These are phyloP conservation scores for Diaporthe sp. DNA, from an alignment of 2,329 filamentous ascomycete species.

Conservation along the genomic window DNA sequence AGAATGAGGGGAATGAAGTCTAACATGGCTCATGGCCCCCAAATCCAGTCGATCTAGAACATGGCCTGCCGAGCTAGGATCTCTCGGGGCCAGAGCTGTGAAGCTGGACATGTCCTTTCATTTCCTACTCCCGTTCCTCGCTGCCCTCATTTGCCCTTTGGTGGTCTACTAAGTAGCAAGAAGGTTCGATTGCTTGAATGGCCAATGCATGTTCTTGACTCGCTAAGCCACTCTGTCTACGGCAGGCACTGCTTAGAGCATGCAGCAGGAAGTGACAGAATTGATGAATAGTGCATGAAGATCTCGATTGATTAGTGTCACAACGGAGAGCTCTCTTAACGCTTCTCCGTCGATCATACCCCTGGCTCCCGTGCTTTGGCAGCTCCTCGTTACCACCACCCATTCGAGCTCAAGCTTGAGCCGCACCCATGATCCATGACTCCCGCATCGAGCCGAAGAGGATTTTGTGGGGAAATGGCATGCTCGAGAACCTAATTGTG, in stretches of 20 bases:
- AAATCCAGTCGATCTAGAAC: slow-evolving; percentile 8
- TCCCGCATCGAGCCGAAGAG: slow-evolving; percentile 18
- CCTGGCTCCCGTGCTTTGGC: slow-evolving; percentile 21
- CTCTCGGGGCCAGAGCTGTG: not conserved
- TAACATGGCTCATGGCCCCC: not conserved
- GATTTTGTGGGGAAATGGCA: slow-evolving; percentile 26
- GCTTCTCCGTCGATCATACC: slow-evolving; percentile 5
- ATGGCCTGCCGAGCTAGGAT: slow-evolving; percentile 6
- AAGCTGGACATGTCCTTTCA: not conserved
- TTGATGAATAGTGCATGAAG: not conserved
- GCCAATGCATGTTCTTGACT: no score
- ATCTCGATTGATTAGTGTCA: slow-evolving; percentile 22
- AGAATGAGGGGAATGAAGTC: slow-evolving; percentile 23
- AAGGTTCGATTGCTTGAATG: not conserved
- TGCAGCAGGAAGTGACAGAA: not conserved
- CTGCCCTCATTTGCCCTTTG: not conserved
- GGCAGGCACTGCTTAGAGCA: not conserved
- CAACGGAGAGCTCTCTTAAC: not conserved
- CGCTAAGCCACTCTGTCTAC: not conserved
- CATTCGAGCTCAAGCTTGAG: slow-evolving; percentile 2
- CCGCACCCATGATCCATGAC: slow-evolving; percentile 23
- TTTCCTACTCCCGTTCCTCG: not conserved
- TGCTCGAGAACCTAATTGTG: slow-evolving; percentile 19
- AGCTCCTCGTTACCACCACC: slow-evolving; percentile 19
- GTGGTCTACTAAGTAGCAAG: not conserved